A percentile compares a stretch with the other conserved stretches of the same genome.
Conservation (phyloP, 1,139 yeast genomes). For the Blastobotrys elegans region DNA sequence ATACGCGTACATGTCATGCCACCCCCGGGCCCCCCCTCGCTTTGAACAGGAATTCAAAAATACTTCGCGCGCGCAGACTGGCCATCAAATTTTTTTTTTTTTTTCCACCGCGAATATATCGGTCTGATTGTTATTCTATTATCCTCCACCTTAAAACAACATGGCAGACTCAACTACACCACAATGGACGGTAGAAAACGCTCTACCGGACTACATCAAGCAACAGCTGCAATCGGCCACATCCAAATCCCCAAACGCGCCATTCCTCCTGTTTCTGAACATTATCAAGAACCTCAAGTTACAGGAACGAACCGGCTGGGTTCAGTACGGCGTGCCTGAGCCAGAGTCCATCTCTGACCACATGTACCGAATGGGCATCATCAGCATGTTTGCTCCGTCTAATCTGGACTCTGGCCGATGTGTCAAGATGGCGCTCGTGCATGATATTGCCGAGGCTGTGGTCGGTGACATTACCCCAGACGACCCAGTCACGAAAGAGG, state of each 20-base stretch:
- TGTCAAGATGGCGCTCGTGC: slow-evolving; percentile 81
- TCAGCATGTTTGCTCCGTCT: slow-evolving; percentile 64
- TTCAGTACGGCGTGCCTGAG: slow-evolving; percentile 43
- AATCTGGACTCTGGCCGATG: slow-evolving; percentile 50
- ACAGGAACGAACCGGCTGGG: slow-evolving; percentile 92
- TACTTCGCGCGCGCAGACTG: not conserved
- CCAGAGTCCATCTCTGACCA: slow-evolving; percentile 87
- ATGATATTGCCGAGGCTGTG: slow-evolving; percentile 89
- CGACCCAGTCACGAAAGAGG: slow-evolving; percentile 61
- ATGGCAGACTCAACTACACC: not conserved
- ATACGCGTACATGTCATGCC: too few species aligned
- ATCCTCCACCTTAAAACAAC: not conserved
- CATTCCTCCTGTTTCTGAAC: slow-evolving; percentile 51
- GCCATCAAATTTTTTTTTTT: not conserved
- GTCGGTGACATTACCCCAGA: slow-evolving; percentile 96
- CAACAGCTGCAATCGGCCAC: slow-evolving; percentile 33
- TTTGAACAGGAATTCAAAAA: too few species aligned
- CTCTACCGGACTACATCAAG: slow-evolving; percentile 50
- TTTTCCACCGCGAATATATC: too few species aligned
- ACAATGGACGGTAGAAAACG: slow-evolving; percentile 55
- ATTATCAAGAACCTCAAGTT: slow-evolving; percentile 70
- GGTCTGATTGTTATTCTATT: too few species aligned
- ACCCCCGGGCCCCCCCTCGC: too few species aligned
- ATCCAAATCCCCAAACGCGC: slow-evolving; percentile 8
- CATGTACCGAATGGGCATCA: slow-evolving; percentile 92